A percentile compares a stretch with the other conserved stretches of the same genome.
phyloP scores from a whole-genome alignment of 1,284 basidiomycete species.

The Rhodotorula sp. region DNA sequence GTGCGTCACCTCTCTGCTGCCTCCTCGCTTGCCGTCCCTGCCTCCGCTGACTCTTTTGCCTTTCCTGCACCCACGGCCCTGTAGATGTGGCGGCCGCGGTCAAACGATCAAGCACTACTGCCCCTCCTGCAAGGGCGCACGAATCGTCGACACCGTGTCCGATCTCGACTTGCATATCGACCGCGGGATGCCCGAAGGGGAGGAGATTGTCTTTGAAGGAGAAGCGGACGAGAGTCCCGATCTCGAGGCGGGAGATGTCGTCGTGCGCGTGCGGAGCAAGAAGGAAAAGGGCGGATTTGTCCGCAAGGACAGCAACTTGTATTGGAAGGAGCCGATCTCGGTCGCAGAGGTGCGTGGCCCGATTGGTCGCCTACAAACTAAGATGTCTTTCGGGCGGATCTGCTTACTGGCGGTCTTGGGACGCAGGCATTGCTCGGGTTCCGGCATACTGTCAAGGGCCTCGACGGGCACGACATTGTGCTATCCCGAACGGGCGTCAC shows the following conservation, averaged over 20 bases:
- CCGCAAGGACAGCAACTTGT: constrained; percentile 80
- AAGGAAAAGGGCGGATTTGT: constrained; percentile 72
- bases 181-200: constrained; percentile 85
- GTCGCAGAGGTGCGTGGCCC: constrained; percentile 70
- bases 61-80: not conserved
- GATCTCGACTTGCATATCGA: constrained; percentile 75
- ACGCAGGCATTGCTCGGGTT: constrained; percentile 73
- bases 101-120: constrained; percentile 67
- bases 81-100: constrained; percentile 76
- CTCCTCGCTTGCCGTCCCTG: not conserved
- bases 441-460: constrained; percentile 77
- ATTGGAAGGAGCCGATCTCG: constrained; percentile 84
- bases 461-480: constrained; percentile 79
- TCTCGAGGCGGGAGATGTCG: constrained; percentile 85
- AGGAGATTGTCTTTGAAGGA: constrained; percentile 85
- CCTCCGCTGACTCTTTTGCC: constrained; percentile 51
- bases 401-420: not conserved
- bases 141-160: constrained; percentile 62
- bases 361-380: too few species aligned
- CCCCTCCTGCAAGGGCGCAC: constrained; percentile 74
- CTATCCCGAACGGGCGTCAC: constrained; percentile 74
- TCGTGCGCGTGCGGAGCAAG: constrained; percentile 74
- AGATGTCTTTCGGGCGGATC: not conserved
- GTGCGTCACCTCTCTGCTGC: constrained; percentile 1
- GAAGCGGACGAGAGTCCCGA: constrained; percentile 91